These are phyloP conservation scores for Bretziella fagacearum DNA, from an alignment of 2,329 filamentous ascomycete species.

Conservation along the genomic window DNA sequence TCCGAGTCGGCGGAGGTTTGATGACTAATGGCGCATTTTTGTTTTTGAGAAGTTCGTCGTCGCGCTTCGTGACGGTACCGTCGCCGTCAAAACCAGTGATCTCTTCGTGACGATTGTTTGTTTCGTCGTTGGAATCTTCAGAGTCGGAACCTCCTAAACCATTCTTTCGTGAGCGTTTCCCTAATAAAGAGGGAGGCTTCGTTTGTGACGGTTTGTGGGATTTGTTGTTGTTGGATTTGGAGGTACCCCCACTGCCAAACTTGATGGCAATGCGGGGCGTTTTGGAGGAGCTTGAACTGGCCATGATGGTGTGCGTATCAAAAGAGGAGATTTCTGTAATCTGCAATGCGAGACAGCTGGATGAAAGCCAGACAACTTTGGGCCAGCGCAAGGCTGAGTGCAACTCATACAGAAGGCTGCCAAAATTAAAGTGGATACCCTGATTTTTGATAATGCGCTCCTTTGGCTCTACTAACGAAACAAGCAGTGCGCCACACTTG, in stretches of 20 bases:
- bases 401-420: neutral
- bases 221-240: conserved; percentile 9
- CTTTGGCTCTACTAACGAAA: neutral
- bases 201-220: too few species aligned
- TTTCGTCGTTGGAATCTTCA: conserved; percentile 12
- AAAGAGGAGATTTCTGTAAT: too few species aligned
- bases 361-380: neutral
- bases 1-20: conserved; percentile 10
- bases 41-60: neutral
- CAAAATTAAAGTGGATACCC: conserved; percentile 6
- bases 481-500: neutral
- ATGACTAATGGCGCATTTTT: conserved; percentile 13
- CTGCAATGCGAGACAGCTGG: neutral
- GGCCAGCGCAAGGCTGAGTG: conserved; percentile 7
- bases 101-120: conserved; percentile 6
- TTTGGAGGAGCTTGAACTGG: conserved; percentile 5
- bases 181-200: conserved; percentile 13
- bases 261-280: conserved; percentile 16
- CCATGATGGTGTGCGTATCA: too few species aligned
- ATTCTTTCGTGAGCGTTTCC: conserved; percentile 14
- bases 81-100: conserved; percentile 12
- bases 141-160: conserved; percentile 15
- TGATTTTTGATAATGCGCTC: too few species aligned
- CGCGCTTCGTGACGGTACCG: conserved; percentile 1
- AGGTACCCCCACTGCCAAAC: conserved; percentile 6